These are phyloP conservation scores for Kwoniella sp. DNA, from an alignment of 768 basidiomycete species.

Conservation along the genomic window DNA sequence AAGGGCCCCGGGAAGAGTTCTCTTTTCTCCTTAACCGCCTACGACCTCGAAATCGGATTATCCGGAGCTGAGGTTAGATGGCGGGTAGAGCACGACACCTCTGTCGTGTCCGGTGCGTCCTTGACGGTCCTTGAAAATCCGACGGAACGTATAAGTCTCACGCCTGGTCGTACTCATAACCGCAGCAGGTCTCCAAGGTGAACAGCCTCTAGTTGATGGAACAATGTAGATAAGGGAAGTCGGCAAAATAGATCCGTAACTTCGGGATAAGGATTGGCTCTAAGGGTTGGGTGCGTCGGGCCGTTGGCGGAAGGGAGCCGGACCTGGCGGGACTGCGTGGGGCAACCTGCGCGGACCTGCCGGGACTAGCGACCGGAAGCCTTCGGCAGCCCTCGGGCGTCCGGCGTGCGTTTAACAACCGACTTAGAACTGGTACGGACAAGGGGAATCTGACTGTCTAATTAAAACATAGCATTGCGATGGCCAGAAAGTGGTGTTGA, in stretches of 20 bases:
- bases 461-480: constrained; percentile 76
- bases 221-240: constrained; percentile 80
- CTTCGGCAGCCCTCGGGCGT: constrained; percentile 66
- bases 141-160: constrained; percentile 72
- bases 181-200: constrained; percentile 75
- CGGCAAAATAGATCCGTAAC: constrained; percentile 79
- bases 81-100: constrained; percentile 71
- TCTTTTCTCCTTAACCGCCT: constrained; percentile 77
- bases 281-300: constrained; percentile 73
- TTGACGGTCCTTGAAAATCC: constrained; percentile 79
- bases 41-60: constrained; percentile 73
- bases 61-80: constrained; percentile 73
- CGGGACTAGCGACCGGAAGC: constrained; percentile 59
- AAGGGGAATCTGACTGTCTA: constrained; percentile 80
- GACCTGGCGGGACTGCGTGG: constrained; percentile 65
- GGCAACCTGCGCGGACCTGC: constrained; percentile 61
- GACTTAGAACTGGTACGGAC: constrained; percentile 77
- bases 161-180: constrained; percentile 75
- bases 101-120: constrained; percentile 73
- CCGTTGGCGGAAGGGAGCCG: constrained; percentile 72
- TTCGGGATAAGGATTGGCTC: constrained; percentile 69
- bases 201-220: constrained; percentile 79
- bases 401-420: constrained; percentile 63
- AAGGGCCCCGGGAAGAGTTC: constrained; percentile 74
- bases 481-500: constrained; percentile 68